Conservation (phyloP, 2,329 filamentous ascomycete species). For the Kalaharituber pfeilii region DNA sequence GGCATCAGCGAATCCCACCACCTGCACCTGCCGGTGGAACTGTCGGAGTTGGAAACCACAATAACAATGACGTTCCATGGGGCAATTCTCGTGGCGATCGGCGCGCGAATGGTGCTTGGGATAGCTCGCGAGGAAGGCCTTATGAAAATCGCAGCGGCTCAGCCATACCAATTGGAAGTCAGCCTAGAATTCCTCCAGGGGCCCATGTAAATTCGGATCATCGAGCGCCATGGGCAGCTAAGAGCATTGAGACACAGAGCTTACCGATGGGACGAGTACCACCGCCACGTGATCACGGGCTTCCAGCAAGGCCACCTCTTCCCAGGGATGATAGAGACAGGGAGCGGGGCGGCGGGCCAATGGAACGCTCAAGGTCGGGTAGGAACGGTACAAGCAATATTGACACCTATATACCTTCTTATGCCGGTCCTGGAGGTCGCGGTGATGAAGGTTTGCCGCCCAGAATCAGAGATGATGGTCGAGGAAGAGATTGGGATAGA, state of each 20-base stretch:
- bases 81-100: conserved; percentile 8
- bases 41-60: conserved; percentile 45
- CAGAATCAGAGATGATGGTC: conserved; percentile 26
- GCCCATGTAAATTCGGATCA: conserved; percentile 25
- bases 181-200: neutral
- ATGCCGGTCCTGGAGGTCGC: conserved; percentile 26
- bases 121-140: conserved; percentile 33
- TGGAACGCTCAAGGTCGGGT: conserved; percentile 6
- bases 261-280: conserved; percentile 30
- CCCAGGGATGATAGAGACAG: conserved; percentile 28
- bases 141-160: conserved; percentile 30
- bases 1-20: conserved; percentile 62
- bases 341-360: conserved; percentile 5
- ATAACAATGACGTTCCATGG: conserved; percentile 8
- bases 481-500: conserved; percentile 27
- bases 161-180: conserved; percentile 24
- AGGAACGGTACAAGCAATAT: conserved; percentile 25
- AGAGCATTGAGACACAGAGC: conserved; percentile 34
- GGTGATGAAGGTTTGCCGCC: conserved; percentile 8
- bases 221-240: conserved; percentile 30
- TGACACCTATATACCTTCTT: conserved; percentile 37
- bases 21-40: conserved; percentile 84
- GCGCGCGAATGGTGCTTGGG: conserved; percentile 24
- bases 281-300: conserved; percentile 27
- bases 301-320: conserved; percentile 37